These are phyloP conservation scores for Phlegmacium glaucopus DNA, from an alignment of 768 basidiomycete species.

Conservation along the genomic window DNA sequence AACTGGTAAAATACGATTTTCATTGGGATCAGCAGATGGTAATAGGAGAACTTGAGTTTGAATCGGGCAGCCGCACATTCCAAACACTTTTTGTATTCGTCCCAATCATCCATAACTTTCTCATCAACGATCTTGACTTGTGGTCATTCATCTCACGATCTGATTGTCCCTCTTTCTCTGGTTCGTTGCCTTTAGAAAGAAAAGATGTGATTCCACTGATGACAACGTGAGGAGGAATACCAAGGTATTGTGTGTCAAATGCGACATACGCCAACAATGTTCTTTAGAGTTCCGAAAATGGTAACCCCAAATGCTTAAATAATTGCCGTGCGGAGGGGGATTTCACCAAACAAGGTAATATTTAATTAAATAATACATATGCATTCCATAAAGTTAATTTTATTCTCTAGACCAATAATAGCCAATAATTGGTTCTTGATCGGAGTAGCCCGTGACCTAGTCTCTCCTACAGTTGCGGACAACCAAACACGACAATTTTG, in stretches of 20 bases:
- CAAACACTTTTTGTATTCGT: slow-evolving; percentile 35
- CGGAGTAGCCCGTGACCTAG: too few relatives aligned
- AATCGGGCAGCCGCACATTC: slow-evolving; percentile 21
- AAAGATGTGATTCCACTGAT: slow-evolving; percentile 53
- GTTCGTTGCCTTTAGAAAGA: slow-evolving; percentile 35
- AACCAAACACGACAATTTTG: too few relatives aligned
- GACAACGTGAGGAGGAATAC: slow-evolving; percentile 62
- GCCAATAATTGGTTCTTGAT: too few relatives aligned
- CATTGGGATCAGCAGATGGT: slow-evolving; percentile 5
- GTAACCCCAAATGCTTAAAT: too few relatives aligned
- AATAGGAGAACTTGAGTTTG: neutral
- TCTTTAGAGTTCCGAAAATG: too few relatives aligned
- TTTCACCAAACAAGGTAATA: too few relatives aligned
- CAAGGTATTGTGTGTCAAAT: slow-evolving; percentile 57
- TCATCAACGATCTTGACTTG: slow-evolving; percentile 42
- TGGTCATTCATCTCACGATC: slow-evolving; percentile 43
- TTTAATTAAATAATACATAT: too few relatives aligned
- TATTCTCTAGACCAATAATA: too few relatives aligned
- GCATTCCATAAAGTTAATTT: too few relatives aligned
- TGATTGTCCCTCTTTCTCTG: slow-evolving; percentile 23
- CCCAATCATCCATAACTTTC: slow-evolving; percentile 48
- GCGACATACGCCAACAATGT: slow-evolving; percentile 57
- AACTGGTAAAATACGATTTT: slow-evolving; percentile 7
- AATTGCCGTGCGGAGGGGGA: too few relatives aligned
- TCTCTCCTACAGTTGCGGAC: too few relatives aligned